Evolutionary conservation across 768 basidiomycete genomes (phyloP), one percentile per base, ranked within the genome.

Genomic region (Mycena pura): DNA sequence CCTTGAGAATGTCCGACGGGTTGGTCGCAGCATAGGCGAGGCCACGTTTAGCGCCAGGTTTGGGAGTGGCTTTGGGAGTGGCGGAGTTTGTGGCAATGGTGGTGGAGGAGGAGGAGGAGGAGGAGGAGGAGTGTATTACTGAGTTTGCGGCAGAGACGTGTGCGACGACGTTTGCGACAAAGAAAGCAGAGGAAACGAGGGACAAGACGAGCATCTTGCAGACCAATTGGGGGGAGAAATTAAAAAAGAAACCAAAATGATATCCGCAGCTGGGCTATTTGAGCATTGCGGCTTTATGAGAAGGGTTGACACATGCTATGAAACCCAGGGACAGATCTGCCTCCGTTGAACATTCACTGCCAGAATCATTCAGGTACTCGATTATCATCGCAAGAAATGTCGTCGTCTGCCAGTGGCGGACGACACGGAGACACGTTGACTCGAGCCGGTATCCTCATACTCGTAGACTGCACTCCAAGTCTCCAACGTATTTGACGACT

Each of bases 1-100:
- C 78, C 51, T 81, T 79, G 40, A 72, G 59, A 32, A 84, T 69
- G 63, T 84, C 82, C 5, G 56, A 40, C 10, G n/a, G 73, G 40
- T 78, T 74, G 10, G 72, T 73, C 10, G 77, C 73, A 31, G 79
- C 73, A 61, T 73, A 84, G 6, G 80, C 77, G 24, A 84, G 64
- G 14, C 82, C 82, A 13, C 88, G 82, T 27, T 82, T 81, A 5
- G 71, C n/a, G n/a, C n/a, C 69, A 39, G 82, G 84, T 61, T 80
- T 78, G 52, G n/a, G n/a, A n/a, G 63, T 67, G 22, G 14, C 27
- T 1, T 24, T 36, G 29, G 36, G 17, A 38, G 46, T 9, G 28
- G 38, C n/a, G 25, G 55, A 67, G 0, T 63, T 65, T 19, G 39
- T 45, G 17, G 66, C 55, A 31, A 73, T 61, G 25, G 70, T 65